Evolutionary conservation across 768 basidiomycete species (phyloP).

Genomic region (Paxillus rubicundulus): DNA sequence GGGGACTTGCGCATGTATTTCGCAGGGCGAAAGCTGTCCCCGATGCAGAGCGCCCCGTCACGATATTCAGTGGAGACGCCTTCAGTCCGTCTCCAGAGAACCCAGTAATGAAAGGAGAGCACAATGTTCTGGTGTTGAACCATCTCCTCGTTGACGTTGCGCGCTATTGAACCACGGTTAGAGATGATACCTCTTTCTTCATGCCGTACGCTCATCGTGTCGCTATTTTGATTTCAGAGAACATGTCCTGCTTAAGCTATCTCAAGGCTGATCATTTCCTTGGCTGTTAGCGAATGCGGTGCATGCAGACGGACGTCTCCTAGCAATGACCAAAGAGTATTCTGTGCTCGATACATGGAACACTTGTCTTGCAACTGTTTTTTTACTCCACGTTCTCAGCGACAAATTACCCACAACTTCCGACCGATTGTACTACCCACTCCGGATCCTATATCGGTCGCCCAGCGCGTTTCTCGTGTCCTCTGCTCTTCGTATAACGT

Average conservation of each 20-base stretch:
- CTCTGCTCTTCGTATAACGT: background rate
- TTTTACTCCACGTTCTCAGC: background rate
- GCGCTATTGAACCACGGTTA: constrained; percentile 7
- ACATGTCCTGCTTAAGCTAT: constrained; percentile 3
- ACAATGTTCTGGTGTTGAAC: constrained; percentile 6
- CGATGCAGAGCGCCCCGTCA: constrained; percentile 1
- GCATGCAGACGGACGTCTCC: background rate
- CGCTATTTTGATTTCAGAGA: constrained; percentile 7
- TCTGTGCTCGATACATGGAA: background rate
- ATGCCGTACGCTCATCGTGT: background rate
- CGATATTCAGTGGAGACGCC: constrained; percentile 9
- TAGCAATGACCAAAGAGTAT: constrained; percentile 7
- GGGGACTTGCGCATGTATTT: constrained; percentile 3
- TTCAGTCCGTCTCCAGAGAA: constrained; percentile 8
- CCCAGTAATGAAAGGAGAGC: constrained; percentile 6
- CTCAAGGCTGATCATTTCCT: constrained; percentile 7
- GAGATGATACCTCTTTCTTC: background rate
- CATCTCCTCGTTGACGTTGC: constrained; percentile 11
- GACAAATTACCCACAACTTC: constrained; percentile 9
- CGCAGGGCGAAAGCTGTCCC: background rate
- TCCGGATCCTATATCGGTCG: constrained; percentile 11
- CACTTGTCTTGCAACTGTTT: background rate
- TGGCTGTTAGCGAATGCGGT: constrained; percentile 12
- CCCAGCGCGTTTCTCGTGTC: background rate
- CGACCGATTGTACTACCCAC: constrained; percentile 2